Conservation (phyloP, 2,329 filamentous ascomycete genomes). For the Penicillium sp. region DNA sequence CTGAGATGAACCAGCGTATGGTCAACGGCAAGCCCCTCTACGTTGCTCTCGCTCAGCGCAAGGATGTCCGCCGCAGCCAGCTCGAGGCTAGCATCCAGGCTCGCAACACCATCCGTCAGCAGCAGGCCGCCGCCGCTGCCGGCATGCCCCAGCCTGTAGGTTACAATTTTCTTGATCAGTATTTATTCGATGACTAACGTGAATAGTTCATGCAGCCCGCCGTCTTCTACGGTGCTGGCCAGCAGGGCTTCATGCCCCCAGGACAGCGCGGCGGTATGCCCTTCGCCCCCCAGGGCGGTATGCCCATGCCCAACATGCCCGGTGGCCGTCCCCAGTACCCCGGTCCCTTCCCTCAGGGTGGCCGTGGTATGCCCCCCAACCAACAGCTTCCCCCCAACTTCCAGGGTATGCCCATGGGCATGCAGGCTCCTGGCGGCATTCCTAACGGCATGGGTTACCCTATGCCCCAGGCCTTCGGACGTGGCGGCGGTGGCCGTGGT, state of each 20-base stretch:
- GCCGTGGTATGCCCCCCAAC: constrained; percentile 76
- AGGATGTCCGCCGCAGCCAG: constrained; percentile 99
- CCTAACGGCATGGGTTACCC: constrained; percentile 78
- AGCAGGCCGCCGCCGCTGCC: constrained; percentile 88
- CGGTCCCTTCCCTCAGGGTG: constrained; percentile 75
- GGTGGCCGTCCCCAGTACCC: constrained; percentile 85
- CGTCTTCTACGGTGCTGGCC: constrained; percentile 85
- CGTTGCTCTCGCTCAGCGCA: constrained; percentile 96
- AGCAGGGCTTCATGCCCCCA: constrained; percentile 55
- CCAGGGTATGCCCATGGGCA: constrained; percentile 64
- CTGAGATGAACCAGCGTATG: constrained; percentile 99
- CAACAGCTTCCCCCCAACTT: constrained; percentile 89
- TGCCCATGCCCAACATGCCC: constrained; percentile 66
- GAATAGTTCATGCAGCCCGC: constrained; percentile 71
- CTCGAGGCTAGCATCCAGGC: constrained; percentile 99
- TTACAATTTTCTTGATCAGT: background rate
- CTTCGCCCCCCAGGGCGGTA: constrained; percentile 55
- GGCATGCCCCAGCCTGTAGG: constrained; percentile 67
- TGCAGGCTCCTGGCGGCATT: constrained; percentile 63
- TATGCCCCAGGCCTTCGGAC: constrained; percentile 71
- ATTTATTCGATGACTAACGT: background rate
- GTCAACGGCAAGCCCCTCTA: constrained; percentile 94
- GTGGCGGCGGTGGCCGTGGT: constrained; percentile 67
- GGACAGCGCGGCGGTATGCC: constrained; percentile 60
- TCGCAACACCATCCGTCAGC: constrained; percentile 96